These are phyloP conservation scores for Schizothecium vesticola DNA, from an alignment of 495 filamentous ascomycete species.

Conservation along the genomic window DNA sequence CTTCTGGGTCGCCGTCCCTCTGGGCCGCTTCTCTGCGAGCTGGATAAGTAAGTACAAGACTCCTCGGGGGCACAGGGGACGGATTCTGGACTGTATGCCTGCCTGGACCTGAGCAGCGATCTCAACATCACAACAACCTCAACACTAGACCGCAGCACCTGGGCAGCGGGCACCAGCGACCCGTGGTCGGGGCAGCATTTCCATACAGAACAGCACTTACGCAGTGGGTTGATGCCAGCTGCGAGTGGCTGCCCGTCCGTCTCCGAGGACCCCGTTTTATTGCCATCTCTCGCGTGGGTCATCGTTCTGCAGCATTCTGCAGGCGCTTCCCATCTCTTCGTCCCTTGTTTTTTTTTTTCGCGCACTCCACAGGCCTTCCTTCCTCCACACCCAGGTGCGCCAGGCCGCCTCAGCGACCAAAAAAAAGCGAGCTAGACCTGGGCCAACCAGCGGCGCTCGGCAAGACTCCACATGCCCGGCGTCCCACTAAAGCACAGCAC, in stretches of 20 bases:
- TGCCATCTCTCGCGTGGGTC: slow-evolving; percentile 8
- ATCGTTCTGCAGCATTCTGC: not conserved
- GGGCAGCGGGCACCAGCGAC: no score
- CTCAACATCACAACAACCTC: no score
- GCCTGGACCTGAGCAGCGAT: not conserved
- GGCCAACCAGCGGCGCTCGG: slow-evolving; percentile 9
- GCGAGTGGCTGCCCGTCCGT: slow-evolving; percentile 2
- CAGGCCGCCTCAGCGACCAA: slow-evolving; percentile 1
- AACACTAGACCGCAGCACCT: no score
- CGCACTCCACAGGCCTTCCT: not conserved
- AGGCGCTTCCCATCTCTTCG: not conserved
- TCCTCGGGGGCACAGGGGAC: not conserved
- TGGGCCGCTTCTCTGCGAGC: not conserved
- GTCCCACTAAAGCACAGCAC: not conserved
- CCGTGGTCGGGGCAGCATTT: no score
- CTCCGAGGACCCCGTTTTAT: slow-evolving; percentile 11
- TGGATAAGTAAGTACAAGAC: not conserved
- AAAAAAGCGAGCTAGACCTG: not conserved
- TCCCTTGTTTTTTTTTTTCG: not conserved
- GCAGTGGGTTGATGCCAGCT: not conserved
- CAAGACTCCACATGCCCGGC: not conserved
- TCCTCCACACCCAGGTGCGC: slow-evolving; percentile 6
- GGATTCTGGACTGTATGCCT: not conserved
- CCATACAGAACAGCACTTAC: no score
- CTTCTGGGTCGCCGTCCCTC: not conserved